Conservation (phyloP, 2,329 filamentous ascomycete species). For the Sordariomycetes sp. region DNA sequence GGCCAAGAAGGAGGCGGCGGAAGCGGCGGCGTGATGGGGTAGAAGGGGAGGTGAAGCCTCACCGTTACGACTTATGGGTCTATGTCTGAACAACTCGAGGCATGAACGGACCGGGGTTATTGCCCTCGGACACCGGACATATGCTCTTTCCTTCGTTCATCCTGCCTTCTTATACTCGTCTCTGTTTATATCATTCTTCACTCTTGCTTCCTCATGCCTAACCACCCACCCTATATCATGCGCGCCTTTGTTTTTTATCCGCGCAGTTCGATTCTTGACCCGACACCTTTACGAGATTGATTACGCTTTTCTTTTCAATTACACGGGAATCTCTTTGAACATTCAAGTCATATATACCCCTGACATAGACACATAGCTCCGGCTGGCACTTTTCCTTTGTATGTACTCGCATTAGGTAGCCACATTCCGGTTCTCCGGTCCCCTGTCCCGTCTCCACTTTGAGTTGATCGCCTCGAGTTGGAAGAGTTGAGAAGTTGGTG, state of each 20-base stretch:
- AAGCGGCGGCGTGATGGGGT: not conserved
- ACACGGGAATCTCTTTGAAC: not conserved
- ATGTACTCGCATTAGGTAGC: slow-evolving; percentile 1
- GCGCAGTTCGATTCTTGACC: not conserved
- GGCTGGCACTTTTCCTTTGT: slow-evolving; percentile 1
- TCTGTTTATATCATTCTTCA: too few relatives aligned
- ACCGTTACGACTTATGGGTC: slow-evolving; percentile 3
- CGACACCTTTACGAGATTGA: not conserved
- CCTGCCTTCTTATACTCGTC: not conserved
- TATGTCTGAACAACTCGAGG: not conserved
- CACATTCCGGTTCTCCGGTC: not conserved
- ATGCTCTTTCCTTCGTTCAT: not conserved
- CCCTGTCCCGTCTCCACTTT: not conserved
- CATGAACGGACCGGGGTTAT: not conserved
- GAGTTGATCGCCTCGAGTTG: not conserved
- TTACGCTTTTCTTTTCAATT: not conserved
- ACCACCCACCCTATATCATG: not conserved
- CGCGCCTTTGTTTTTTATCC: not conserved
- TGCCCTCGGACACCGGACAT: not conserved
- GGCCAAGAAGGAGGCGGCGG: not conserved
- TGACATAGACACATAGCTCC: slow-evolving; percentile 1
- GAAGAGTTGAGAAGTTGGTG: too few relatives aligned
- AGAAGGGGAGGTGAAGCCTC: not conserved
- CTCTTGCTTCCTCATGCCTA: too few relatives aligned
- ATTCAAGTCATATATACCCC: not conserved